phyloP scores from a whole-genome alignment of 2,329 filamentous ascomycete species.

The Cladosporium cucumerinum region DNA sequence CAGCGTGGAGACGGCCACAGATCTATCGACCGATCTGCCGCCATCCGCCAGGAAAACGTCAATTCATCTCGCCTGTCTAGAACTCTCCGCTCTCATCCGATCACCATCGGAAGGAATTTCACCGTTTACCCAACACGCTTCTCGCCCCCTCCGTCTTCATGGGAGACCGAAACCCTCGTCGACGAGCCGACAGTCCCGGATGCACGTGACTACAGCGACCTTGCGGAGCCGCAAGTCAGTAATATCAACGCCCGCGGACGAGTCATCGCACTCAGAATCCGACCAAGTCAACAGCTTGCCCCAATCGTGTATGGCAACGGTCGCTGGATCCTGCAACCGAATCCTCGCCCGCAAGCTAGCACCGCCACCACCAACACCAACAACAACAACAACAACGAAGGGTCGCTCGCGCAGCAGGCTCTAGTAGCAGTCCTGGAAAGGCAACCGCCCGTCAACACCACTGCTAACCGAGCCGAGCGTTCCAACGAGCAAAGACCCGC shows the following conservation, averaged over 20 bases:
- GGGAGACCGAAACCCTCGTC: not conserved
- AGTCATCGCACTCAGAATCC: not conserved
- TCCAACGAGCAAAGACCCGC: not conserved
- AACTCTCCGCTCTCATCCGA: not conserved
- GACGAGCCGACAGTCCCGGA: not conserved
- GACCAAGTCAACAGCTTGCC: not conserved
- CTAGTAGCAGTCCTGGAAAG: not conserved
- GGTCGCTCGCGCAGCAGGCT: not conserved
- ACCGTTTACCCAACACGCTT: not conserved
- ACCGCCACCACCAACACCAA: not conserved
- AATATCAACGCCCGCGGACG: not conserved
- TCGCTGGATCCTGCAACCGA: not conserved
- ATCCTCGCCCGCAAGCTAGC: too few species aligned
- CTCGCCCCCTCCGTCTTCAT: not conserved
- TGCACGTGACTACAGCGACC: not conserved
- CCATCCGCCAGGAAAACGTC: not conserved
- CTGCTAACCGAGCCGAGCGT: not conserved
- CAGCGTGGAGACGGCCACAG: not conserved
- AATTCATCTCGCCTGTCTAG: not conserved
- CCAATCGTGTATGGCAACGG: not conserved
- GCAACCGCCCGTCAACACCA: not conserved
- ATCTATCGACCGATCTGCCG: not conserved
- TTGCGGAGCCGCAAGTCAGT: not conserved
- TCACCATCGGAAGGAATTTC: not conserved
- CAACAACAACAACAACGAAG: not conserved